Evolutionary conservation across 2,329 filamentous ascomycete species (phyloP).

Genomic region (Tolypocladium album): DNA sequence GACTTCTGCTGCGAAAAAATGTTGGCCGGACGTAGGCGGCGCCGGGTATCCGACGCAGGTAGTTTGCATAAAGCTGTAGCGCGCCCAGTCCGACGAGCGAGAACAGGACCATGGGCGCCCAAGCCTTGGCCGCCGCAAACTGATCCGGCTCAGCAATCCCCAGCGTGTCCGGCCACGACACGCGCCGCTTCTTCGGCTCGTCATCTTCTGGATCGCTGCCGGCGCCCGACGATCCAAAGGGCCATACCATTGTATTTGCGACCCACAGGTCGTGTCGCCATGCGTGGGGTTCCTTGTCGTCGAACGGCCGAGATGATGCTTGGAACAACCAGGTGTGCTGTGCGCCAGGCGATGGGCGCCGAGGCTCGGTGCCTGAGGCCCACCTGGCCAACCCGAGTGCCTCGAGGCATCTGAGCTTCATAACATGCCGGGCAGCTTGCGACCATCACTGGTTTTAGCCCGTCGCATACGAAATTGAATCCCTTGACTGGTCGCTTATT

Average conservation of each 20-base stretch:
- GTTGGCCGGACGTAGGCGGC: conserved; percentile 63
- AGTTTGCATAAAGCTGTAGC: conserved; percentile 55
- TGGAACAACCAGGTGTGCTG: neutral
- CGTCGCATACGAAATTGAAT: neutral
- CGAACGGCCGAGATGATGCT: neutral
- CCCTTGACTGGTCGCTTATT: no score
- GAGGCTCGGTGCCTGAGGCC: conserved; percentile 2
- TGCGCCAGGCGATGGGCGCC: neutral
- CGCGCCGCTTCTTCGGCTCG: conserved; percentile 12
- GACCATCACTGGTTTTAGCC: neutral
- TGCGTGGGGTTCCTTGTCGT: neutral
- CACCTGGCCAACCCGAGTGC: neutral
- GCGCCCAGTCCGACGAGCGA: conserved; percentile 26
- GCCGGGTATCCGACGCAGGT: conserved; percentile 75
- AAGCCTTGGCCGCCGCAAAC: conserved; percentile 25
- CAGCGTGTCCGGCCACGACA: conserved; percentile 29
- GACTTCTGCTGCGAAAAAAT: conserved; percentile 62
- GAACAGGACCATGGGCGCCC: conserved; percentile 26
- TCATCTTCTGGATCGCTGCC: conserved; percentile 12
- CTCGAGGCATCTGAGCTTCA: neutral
- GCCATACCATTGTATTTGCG: conserved; percentile 28
- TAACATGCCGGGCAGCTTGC: neutral
- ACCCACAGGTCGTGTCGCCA: conserved; percentile 14
- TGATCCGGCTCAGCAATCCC: conserved; percentile 13
- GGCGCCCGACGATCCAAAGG: conserved; percentile 21